Base-by-base conservation (phyloP, 805 yeast species). In the Wickerhamia fluorescens region DNA sequence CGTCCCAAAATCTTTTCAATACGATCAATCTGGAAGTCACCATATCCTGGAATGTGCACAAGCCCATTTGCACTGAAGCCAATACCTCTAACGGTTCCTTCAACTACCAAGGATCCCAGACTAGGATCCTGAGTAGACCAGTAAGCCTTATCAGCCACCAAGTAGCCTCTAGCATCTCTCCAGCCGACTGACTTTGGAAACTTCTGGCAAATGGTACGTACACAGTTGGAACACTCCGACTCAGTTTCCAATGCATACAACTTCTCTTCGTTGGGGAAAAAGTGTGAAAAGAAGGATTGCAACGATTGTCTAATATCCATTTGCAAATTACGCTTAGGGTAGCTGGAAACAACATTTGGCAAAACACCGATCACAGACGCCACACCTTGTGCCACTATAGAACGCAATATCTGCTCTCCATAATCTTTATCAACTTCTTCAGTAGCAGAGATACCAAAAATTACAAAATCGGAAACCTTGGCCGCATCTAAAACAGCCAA, bases 91-190 rank as follows among this genome's bases (percentile, higher is more conserved):
- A 84, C 86, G 4, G 75, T 71, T 28, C 98, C 99, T 49, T 78
- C 80, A 5, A 92, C 70, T 5, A 72, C 71, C 21, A 87, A 49
- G 5, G 48, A 38, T 3, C 67, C 66, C 16, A 60, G 31, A 40
- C 45, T 21, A 32, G 40, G 31, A 17, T 47, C 44, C 7, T 40
- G 33, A 4, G 56, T 45, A 11, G 58, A 51, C 64, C 71, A 71
- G 14, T 51, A 41, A 1, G 82, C 65, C 4, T 56, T 47, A 41
- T 87, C 94, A 2, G 94, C 88, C 7, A 92, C 68, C 30, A 92
- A 30, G 58, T 87, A 92, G 6, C 95, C 89, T 49, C 98, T 68
- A n/a, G 77, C 59, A 44, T 89, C 96, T 58, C 97, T 78, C 97
- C 98, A 92, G 14, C 73, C 73, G 26, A 94, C 66, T 1, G 84